Base-by-base conservation (phyloP, 2,329 filamentous ascomycete genomes). In the Byssoonygena ceratinophila region DNA sequence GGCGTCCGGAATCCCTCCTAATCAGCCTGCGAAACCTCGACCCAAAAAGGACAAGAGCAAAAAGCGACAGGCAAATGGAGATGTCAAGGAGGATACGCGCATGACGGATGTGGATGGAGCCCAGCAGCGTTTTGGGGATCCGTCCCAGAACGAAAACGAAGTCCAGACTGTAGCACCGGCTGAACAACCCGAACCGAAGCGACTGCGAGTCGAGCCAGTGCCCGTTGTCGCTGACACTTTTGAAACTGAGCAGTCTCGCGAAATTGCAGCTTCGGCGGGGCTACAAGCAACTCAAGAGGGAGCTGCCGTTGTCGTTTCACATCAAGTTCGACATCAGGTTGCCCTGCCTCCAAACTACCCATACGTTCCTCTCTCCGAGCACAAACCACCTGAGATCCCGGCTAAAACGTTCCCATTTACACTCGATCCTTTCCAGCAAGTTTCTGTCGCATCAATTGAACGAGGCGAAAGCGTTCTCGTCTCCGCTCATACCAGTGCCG, bases 321-420 rank as follows among this genome's bases (percentile, higher is more conserved):
- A 98, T 74, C 95, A 98, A 73, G 94, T 98, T 61, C 90, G 94
- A 70, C 92, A 98, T 76, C 91, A 98, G 71, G 92, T 97, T 60
- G 87, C 92, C 11, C 76, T 98, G 18, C 92, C 92, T 1, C 90
- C 91, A 8, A 87, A 94, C 66, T 94, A 94, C 74, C 85, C 90
- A 67, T 96, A 95, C 66, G 78, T 94, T 16, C 91, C 91, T n/a
- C 87, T 98, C 50, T 94, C 89, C 20, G 79, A 94, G 70, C 92
- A 98, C 76, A 89, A 89, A 68, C 76, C 88, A n/a, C 89, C 91
- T 9, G 85, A 83, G 53, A 82, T 86, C 58, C 92, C 92, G 1
- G 92, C 92, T 18, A 80, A 87, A 58, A 81, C 76, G 31, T 98
- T 85, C 76, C 80, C 83, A 8, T 98, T 98, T 74, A 87, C 87